Conservation (phyloP, 805 yeast species). For the Kodamaea hsintzibuensis region DNA sequence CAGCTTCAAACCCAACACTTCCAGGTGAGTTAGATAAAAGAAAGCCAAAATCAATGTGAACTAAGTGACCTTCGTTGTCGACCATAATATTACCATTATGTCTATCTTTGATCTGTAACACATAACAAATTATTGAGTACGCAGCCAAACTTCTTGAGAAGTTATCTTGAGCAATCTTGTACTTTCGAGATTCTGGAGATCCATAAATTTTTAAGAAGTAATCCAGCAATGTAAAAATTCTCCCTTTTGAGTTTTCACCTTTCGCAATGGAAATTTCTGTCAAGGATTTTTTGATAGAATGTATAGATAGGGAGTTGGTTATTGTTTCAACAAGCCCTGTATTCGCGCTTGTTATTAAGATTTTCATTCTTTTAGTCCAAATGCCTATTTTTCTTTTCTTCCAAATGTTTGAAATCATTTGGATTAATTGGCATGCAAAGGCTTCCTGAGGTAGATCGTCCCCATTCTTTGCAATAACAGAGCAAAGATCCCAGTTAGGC, state of each 20-base stretch:
- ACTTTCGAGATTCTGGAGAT: constrained; percentile 49
- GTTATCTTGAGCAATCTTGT: constrained; percentile 76
- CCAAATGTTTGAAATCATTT: constrained; percentile 87
- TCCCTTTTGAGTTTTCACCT: constrained; percentile 70
- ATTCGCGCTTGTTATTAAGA: constrained; percentile 83
- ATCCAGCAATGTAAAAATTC: constrained; percentile 71
- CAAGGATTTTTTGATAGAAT: constrained; percentile 89
- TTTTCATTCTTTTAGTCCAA: constrained; percentile 95
- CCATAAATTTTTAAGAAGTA: constrained; percentile 83
- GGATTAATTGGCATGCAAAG: constrained; percentile 92
- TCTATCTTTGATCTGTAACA: constrained; percentile 91
- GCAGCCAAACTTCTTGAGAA: constrained; percentile 88
- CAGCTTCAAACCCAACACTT: constrained; percentile 94
- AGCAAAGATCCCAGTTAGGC: constrained; percentile 91
- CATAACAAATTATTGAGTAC: constrained; percentile 85
- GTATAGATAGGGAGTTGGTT: constrained; percentile 90
- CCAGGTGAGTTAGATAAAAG: constrained; percentile 94
- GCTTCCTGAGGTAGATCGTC: constrained; percentile 96
- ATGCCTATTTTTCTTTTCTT: constrained; percentile 62
- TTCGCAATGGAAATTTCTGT: constrained; percentile 69
- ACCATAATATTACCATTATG: constrained; percentile 98
- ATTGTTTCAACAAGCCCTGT: constrained; percentile 95
- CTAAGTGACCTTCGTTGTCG: constrained; percentile 92
- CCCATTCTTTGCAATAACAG: constrained; percentile 96
- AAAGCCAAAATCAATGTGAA: constrained; percentile 95